Base-by-base conservation (phyloP, 257 asterid species). In the Primulina eburnea region DNA sequence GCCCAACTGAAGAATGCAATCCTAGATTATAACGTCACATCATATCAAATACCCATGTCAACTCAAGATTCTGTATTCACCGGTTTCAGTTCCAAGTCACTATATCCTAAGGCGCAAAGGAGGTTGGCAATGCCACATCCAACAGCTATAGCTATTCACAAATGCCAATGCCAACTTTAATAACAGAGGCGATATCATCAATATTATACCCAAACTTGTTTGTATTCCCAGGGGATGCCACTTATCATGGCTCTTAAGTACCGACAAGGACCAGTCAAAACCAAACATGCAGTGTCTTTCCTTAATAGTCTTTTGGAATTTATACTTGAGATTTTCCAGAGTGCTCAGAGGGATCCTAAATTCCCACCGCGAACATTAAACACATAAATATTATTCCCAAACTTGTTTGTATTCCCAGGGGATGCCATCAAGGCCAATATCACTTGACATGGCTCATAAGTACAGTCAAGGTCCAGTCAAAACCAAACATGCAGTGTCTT, bases 231-330 rank as follows among this genome's bases (percentile, higher is more conserved):
- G 47, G 21, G 18, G 16, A 57, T 30, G 37, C 65, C 43, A 59
- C 56, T 58, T 58, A 30, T 65, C 24, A n/a, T 10, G 24, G 30
- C 28, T 58, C 56, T 34, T 20, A 75, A 30, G 60, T 58, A 37
- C 52, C 16, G 67, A 62, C 30, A 20, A 62, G 57, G 21, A 75
- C 62, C 35, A 14, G 57, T 50, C 4, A 50, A 14, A 50, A 9
- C 32, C 65, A 68, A 68, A 68, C 47, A 67, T 52, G 32, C 16
- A 47, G 43, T 61, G 67, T 18, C 37, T 60, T 34, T 60, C 70
- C 28, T 29, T 28, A 20, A 47, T 68, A 21, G 38, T 55, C 40
- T 72, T 69, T 40, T 57, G 72, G 64, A 62, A 32, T 35, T 57
- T 63, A 71, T 57, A 59, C 29, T 59, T 14, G 32, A 20, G 28